A percentile compares a stretch with the other conserved stretches of the same genome.
Conservation (phyloP, 805 yeast species). For the Pichia cabralensis region DNA sequence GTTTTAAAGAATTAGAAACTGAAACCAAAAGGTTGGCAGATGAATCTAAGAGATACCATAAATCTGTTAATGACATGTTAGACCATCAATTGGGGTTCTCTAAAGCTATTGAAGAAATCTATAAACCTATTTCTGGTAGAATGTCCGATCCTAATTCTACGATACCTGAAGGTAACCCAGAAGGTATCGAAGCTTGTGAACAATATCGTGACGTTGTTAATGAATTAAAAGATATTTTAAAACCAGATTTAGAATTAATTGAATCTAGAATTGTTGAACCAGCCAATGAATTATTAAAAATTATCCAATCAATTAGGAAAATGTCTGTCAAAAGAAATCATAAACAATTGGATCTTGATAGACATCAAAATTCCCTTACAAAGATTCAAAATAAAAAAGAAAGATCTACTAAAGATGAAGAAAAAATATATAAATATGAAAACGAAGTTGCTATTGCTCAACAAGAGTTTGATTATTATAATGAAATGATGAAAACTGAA, state of each 20-base stretch:
- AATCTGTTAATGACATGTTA: slow-evolving; percentile 89
- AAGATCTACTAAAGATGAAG: slow-evolving; percentile 81
- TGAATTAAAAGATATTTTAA: slow-evolving; percentile 74
- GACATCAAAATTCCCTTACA: slow-evolving; percentile 59
- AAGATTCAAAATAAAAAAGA: slow-evolving; percentile 79
- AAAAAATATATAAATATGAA: slow-evolving; percentile 78
- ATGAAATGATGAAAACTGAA: slow-evolving; percentile 86
- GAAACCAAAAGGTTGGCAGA: slow-evolving; percentile 86
- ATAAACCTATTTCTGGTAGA: slow-evolving; percentile 91
- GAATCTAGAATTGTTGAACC: slow-evolving; percentile 86
- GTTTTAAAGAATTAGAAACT: slow-evolving; percentile 83
- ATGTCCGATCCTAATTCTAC: slow-evolving; percentile 81
- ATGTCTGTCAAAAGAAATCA: slow-evolving; percentile 95
- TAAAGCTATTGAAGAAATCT: slow-evolving; percentile 90
- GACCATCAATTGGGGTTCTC: slow-evolving; percentile 91
- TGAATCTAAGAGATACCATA: slow-evolving; percentile 83
- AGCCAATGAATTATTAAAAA: slow-evolving; percentile 78
- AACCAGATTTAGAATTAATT: slow-evolving; percentile 88
- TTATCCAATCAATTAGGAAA: slow-evolving; percentile 76
- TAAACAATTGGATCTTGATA: slow-evolving; percentile 88
- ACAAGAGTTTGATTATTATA: slow-evolving; percentile 93
- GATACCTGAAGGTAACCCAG: slow-evolving; percentile 89
- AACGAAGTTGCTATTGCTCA: slow-evolving; percentile 84
- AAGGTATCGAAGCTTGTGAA: slow-evolving; percentile 90
- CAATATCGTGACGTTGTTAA: slow-evolving; percentile 82